Percentiles rank a stretch among this genome's conserved stretches.
Conservation (phyloP, 2,329 filamentous ascomycete species). For the Myotisia sp. region DNA sequence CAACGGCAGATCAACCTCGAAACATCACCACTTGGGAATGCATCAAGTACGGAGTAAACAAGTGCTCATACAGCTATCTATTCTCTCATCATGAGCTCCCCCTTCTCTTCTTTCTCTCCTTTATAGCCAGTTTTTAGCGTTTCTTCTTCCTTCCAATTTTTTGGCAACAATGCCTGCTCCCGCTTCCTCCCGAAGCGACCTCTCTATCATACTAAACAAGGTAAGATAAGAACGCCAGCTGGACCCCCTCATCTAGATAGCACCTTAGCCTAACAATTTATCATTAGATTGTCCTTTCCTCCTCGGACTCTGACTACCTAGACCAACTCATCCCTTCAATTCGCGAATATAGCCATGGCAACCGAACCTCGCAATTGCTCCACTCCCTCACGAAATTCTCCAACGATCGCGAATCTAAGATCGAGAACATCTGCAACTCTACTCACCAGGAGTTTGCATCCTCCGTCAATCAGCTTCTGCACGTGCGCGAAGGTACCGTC, state of each 20-base stretch:
- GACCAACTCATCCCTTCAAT: conserved; percentile 91
- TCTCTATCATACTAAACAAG: conserved; percentile 27
- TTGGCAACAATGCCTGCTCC: conserved; percentile 22
- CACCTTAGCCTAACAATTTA: not conserved
- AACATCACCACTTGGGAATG: no score
- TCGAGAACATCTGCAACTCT: conserved; percentile 84
- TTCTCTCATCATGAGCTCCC: no score
- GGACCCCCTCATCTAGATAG: not conserved
- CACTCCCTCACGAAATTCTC: conserved; percentile 71
- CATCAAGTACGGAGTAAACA: no score
- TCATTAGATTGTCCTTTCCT: conserved; percentile 72
- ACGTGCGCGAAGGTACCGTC: conserved; percentile 80
- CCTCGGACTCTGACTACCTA: conserved; percentile 83
- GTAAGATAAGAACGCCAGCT: conserved; percentile 14
- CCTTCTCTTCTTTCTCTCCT: not conserved
- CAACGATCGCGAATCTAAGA: conserved; percentile 73
- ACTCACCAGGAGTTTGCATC: conserved; percentile 94
- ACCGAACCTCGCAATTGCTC: conserved; percentile 57
- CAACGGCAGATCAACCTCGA: no score
- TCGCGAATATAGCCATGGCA: conserved; percentile 70
- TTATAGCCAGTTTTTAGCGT: no score
- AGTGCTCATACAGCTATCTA: no score
- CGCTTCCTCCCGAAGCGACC: conserved; percentile 22
- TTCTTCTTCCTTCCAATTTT: not conserved
- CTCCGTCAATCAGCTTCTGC: conserved; percentile 87